A percentile compares a stretch with the other conserved stretches of the same genome.
phyloP scores from a whole-genome alignment of 2,329 filamentous ascomycete species.

The Mycocentrospora acerina region DNA sequence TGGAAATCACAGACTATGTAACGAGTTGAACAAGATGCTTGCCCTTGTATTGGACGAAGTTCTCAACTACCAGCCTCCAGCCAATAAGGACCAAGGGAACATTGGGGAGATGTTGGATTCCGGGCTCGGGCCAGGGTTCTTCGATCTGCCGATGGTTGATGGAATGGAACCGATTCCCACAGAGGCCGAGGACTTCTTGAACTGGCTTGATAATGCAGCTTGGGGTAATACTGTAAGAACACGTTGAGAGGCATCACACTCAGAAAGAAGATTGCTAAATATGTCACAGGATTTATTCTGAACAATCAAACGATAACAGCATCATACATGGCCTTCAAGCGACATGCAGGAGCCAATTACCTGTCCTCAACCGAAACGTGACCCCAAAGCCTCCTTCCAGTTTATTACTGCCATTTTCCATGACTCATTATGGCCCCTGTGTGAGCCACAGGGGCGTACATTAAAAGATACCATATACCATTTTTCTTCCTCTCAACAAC shows the following conservation, averaged over 20 bases:
- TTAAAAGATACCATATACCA: too few relatives aligned
- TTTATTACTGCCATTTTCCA: too few relatives aligned
- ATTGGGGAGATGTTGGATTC: slow-evolving; percentile 8
- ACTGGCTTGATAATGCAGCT: slow-evolving; percentile 41
- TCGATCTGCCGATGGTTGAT: slow-evolving; percentile 38
- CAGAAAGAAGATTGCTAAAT: background rate
- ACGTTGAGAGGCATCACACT: background rate
- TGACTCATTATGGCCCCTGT: too few relatives aligned
- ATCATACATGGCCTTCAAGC: background rate
- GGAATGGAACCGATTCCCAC: slow-evolving; percentile 41
- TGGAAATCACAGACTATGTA: slow-evolving; percentile 39
- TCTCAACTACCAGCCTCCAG: slow-evolving; percentile 36
- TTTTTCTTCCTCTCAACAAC: too few relatives aligned
- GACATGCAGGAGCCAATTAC: background rate
- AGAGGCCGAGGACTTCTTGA: slow-evolving; percentile 37
- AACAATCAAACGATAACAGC: background rate
- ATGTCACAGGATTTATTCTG: slow-evolving; percentile 14
- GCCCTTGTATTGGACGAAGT: slow-evolving; percentile 38
- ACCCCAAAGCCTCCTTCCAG: too few relatives aligned
- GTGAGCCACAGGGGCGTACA: too few relatives aligned
- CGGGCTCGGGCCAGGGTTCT: slow-evolving; percentile 29
- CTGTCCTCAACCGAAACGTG: background rate
- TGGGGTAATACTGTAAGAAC: slow-evolving; percentile 34
- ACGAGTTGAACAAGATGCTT: slow-evolving; percentile 41
- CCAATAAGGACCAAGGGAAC: slow-evolving; percentile 15